Evolutionary conservation across 768 basidiomycete species (phyloP).

Genomic region (Tricholoma sp.): DNA sequence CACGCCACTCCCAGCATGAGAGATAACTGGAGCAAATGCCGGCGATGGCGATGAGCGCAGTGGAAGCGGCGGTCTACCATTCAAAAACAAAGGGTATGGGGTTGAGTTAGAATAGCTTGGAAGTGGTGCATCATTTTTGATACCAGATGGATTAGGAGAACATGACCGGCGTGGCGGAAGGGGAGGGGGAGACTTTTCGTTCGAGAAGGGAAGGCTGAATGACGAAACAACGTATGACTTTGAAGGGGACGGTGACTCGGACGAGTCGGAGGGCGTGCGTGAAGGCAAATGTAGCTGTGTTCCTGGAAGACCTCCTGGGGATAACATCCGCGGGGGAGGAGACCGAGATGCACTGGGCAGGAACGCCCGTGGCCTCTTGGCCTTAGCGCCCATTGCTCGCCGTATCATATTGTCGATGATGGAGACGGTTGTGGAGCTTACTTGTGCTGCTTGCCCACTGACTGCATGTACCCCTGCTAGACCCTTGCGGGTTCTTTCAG

Average conservation of each 20-base stretch:
- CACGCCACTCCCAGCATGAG: constrained; percentile 17
- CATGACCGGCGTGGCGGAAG: constrained; percentile 27
- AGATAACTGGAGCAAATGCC: constrained; percentile 30
- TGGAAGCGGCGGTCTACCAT: constrained; percentile 27
- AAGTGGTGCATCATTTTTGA: constrained; percentile 5
- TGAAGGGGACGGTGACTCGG: constrained; percentile 9
- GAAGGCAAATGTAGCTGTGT: constrained; percentile 16
- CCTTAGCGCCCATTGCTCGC: constrained; percentile 46
- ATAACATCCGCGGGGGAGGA: constrained; percentile 3
- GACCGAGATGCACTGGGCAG: constrained; percentile 8
- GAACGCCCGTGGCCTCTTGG: constrained; percentile 17
- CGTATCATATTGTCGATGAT: constrained; percentile 59
- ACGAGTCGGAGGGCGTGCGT: constrained; percentile 9
- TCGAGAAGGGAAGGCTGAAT: constrained; percentile 6
- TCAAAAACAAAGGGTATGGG: constrained; percentile 4
- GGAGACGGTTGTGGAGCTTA: constrained; percentile 57
- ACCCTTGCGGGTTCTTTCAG: constrained; percentile 51
- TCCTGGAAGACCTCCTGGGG: background rate
- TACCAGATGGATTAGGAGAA: constrained; percentile 27
- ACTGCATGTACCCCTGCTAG: constrained; percentile 59
- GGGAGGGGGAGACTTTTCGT: constrained; percentile 26
- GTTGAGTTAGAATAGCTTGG: constrained; percentile 16
- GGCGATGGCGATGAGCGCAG: constrained; percentile 26
- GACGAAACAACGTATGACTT: constrained; percentile 1
- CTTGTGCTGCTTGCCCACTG: constrained; percentile 60